Evolutionary conservation across 495 filamentous ascomycete species (phyloP), one percentile per base, ranked within the genome.

Genomic region (Neurospora sp.): DNA sequence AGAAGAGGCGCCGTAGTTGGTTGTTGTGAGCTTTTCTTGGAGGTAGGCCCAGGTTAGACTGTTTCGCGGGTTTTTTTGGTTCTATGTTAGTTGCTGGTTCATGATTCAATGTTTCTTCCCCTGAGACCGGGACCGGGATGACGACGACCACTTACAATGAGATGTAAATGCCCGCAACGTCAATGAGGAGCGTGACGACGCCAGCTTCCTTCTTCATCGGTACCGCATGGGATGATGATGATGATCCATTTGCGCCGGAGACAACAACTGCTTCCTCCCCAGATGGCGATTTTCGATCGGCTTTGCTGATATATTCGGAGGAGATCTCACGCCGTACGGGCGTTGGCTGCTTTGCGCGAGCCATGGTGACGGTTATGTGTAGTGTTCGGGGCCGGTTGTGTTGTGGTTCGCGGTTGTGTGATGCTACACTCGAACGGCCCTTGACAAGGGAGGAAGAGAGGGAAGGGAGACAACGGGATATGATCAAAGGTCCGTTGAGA

Each of bases 1-100:
- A 1, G 53, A 6, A 4, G 53, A 65, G 53, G 53, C 27, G 77
- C 91, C 92, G 82, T 98, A 97, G 38, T 88, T 85, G n/a, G 94
- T 97, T 3, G 96, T 98, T 9, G 95, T 98, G 77, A 99, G 95
- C 71, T 95, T 93, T 81, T 99, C 96, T 87, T 99, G 96, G 71
- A 99, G 90, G 75, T 97, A 88, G 59, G 92, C 96, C 96, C 96
- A 99, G 68, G 94, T 92, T 3, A 99, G 86, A 81, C 96, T 98
- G 71, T n/a, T 1, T 12, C 5, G 39, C 18, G 44, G 48, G 61
- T 40, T 12, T 27, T 27, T 35, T 37, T 37, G 35, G 35, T 37
- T 37, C 35, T 42, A 75, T 70, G 70, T 76, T 69, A 79, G 73
- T 22, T 22, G 45, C 1, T 53, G 20, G 3, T n/a, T 37, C 35